Percentiles rank a stretch among this genome's conserved stretches.
Evolutionary conservation across 2,329 filamentous ascomycete species (phyloP).

Genomic region (Ceratocystis destructans): DNA sequence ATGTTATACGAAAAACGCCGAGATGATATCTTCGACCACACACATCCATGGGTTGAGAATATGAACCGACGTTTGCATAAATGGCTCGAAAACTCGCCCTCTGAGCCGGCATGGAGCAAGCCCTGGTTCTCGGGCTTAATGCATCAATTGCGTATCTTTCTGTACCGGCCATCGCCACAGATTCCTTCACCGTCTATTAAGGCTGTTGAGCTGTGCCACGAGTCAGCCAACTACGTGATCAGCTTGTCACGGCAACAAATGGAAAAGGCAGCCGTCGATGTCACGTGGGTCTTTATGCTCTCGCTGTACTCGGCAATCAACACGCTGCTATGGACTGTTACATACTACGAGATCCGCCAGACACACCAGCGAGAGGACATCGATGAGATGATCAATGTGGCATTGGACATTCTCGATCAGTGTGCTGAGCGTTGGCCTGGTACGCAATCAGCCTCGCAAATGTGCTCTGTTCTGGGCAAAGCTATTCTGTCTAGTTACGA

Average conservation of each 20-base stretch:
- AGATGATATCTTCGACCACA: constrained; percentile 59
- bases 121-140: constrained; percentile 40
- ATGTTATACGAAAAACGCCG: constrained; percentile 76
- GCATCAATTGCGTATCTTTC: constrained; percentile 76
- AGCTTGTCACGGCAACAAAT: constrained; percentile 69
- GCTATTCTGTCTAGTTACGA: constrained; percentile 85
- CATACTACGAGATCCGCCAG: constrained; percentile 68
- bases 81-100: constrained; percentile 67
- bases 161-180: constrained; percentile 85
- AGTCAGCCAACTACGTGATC: constrained; percentile 71
- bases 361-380: constrained; percentile 61
- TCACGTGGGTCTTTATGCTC: constrained; percentile 89
- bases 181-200: constrained; percentile 67
- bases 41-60: constrained; percentile 71
- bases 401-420: constrained; percentile 63
- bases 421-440: constrained; percentile 87
- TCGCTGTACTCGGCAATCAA: constrained; percentile 86
- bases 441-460: constrained; percentile 65
- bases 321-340: constrained; percentile 80
- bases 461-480: constrained; percentile 74
- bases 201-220: constrained; percentile 72
- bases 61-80: constrained; percentile 67
- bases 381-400: constrained; percentile 57
- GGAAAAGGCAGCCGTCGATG: constrained; percentile 58
- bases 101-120: constrained; percentile 57